Percentiles rank a stretch among this genome's conserved stretches.
Conservation (phyloP, 2,329 filamentous ascomycete genomes). For the Fusarium tjaetaba region DNA sequence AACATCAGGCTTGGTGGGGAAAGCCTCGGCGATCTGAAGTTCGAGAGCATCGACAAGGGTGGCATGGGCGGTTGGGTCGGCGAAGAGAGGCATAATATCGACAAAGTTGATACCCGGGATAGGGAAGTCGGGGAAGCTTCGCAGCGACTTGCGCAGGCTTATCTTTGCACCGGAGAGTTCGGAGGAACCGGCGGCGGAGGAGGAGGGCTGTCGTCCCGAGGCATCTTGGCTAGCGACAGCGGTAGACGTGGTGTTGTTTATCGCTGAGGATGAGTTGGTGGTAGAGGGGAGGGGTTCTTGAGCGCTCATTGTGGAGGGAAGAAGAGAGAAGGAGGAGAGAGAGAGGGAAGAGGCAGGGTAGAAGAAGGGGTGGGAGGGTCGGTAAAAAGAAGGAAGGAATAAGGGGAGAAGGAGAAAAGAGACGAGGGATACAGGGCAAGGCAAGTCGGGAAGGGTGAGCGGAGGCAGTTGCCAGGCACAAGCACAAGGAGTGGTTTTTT, state of each 20-base stretch:
- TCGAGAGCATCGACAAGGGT: conserved; percentile 86
- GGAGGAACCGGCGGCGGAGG: conserved; percentile 69
- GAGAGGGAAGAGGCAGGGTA: conserved; percentile 41
- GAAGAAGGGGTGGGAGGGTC: conserved; percentile 43
- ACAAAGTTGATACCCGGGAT: conserved; percentile 93
- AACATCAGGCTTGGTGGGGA: conserved; percentile 79
- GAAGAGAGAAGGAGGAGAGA: conserved; percentile 41
- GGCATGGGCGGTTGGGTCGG: conserved; percentile 76
- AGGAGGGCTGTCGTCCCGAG: conserved; percentile 71
- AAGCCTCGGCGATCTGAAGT: conserved; percentile 77
- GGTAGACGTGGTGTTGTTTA: conserved; percentile 44
- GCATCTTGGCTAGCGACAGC: conserved; percentile 60
- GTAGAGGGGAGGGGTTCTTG: conserved; percentile 41
- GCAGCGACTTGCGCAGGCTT: conserved; percentile 77
- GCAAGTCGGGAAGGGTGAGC: conserved; percentile 35
- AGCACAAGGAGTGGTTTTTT: conserved; percentile 36
- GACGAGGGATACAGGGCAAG: conserved; percentile 34
- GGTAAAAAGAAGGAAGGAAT: conserved; percentile 45
- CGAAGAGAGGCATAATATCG: conserved; percentile 97
- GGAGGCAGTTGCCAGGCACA: conserved; percentile 39
- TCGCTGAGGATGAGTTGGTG: conserved; percentile 40
- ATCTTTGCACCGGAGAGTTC: conserved; percentile 75
- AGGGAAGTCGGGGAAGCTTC: conserved; percentile 92
- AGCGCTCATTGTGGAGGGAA: conserved; percentile 50
- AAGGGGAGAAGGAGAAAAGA: conserved; percentile 43